Percentiles rank a stretch among this genome's conserved stretches.
Evolutionary conservation across 1,139 yeast genomes (phyloP).

Genomic region (Keqinozyma sinolaborantium): DNA sequence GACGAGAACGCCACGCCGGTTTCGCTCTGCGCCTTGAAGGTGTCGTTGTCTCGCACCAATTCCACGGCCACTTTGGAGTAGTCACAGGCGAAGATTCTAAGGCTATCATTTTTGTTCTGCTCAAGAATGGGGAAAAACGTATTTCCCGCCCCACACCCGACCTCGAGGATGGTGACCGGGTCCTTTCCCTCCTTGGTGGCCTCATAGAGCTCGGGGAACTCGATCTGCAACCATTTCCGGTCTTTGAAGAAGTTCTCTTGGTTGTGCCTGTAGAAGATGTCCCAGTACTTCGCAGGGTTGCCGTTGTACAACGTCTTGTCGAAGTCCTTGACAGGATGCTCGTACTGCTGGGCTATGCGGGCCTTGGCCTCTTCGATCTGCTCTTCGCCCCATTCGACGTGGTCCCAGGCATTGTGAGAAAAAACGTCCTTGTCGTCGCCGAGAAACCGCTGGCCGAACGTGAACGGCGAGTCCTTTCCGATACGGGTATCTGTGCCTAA

Average conservation of each 20-base stretch:
- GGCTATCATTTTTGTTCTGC: conserved; percentile 75
- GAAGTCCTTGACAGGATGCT: conserved; percentile 79
- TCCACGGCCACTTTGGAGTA: conserved; percentile 89
- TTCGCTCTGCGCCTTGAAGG: conserved; percentile 43
- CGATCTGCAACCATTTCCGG: conserved; percentile 93
- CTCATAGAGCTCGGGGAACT: conserved; percentile 81
- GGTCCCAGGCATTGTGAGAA: conserved; percentile 96
- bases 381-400: conserved; percentile 96
- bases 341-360: conserved; percentile 71
- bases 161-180: conserved; percentile 75
- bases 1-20: conserved; percentile 72
- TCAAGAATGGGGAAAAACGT: conserved; percentile 86
- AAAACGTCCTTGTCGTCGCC: conserved; percentile 78
- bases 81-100: conserved; percentile 82
- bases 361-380: conserved; percentile 74
- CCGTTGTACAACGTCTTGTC: conserved; percentile 76
- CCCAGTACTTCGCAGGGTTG: conserved; percentile 95
- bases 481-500: conserved; percentile 34
- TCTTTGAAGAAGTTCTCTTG: conserved; percentile 93
- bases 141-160: conserved; percentile 99
- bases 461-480: conserved; percentile 87
- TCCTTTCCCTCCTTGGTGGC: conserved; percentile 71
- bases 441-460: conserved; percentile 83
- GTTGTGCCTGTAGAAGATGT: conserved; percentile 85
- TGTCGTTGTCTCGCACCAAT: conserved; percentile 62